Evolutionary conservation across 352 stramenopile genomes (phyloP).

Genomic region (Globisporangium solare): DNA sequence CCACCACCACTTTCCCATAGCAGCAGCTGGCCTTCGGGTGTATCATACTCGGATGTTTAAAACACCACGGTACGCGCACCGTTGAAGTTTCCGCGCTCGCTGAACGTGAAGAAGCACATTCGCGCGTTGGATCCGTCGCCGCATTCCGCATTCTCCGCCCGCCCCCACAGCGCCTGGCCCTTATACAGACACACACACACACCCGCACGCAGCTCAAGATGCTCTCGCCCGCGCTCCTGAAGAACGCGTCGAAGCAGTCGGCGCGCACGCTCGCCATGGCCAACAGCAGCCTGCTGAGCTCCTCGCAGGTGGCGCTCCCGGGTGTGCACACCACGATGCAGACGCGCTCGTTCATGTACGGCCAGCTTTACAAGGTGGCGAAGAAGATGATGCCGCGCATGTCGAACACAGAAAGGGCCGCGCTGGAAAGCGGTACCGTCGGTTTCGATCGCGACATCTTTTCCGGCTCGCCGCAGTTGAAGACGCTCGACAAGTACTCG

Average conservation of each 20-base stretch:
- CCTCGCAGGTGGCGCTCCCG: constrained; percentile 24
- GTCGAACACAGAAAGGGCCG: constrained; percentile 94
- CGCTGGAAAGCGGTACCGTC: constrained; percentile 93
- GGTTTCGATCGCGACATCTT: constrained; percentile 98
- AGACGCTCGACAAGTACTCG: constrained; percentile 93
- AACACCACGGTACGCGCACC: no score
- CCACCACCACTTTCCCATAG: no score
- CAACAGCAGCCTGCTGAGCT: neutral
- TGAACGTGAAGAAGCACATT: constrained; percentile 2
- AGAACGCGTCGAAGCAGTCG: constrained; percentile 37
- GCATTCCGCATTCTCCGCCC: no score
- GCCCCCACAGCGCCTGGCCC: neutral
- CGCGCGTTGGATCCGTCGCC: constrained; percentile 8
- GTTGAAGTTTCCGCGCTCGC: no score
- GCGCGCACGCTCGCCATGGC: constrained; percentile 11
- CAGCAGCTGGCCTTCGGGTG: no score
- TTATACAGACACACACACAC: neutral
- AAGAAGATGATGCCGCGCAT: constrained; percentile 96
- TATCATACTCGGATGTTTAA: no score
- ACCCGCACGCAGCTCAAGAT: constrained; percentile 7
- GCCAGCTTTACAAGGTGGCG: constrained; percentile 90
- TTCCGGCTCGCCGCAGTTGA: constrained; percentile 88
- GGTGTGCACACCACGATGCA: constrained; percentile 48
- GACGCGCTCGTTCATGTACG: constrained; percentile 77
- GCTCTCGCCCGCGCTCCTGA: constrained; percentile 34